phyloP scores from a whole-genome alignment of 225 moss, liverwort and hornwort genomes.

The Polytrichum commune region DNA sequence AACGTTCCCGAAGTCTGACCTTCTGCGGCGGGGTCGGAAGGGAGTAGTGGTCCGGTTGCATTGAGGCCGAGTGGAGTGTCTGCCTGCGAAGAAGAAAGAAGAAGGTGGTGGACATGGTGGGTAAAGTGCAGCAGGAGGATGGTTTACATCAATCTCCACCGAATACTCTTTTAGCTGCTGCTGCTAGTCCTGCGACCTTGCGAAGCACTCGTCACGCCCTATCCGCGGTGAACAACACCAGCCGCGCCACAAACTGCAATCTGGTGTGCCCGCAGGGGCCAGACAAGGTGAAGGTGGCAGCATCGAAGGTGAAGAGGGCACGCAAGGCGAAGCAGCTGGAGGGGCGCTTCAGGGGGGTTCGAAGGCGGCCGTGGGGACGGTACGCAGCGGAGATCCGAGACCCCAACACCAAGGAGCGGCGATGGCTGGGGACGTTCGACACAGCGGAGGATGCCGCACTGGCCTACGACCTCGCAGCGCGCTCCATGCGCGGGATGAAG shows the following conservation, averaged over 20 bases:
- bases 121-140: constrained; percentile 2
- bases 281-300: constrained; percentile 2
- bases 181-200: no score
- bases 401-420: constrained; percentile 50
- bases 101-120: neutral
- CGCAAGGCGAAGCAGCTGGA: constrained; percentile 19
- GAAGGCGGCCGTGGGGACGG: constrained; percentile 48
- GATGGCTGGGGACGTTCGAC: constrained; percentile 51
- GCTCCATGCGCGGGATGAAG: constrained; percentile 12
- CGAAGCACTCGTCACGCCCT: constrained; percentile 11
- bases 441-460: constrained; percentile 19
- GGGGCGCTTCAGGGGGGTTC: constrained; percentile 42
- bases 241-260: neutral
- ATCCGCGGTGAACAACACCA: neutral
- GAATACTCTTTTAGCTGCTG: no score
- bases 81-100: neutral
- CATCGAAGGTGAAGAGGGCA: constrained; percentile 38
- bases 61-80: no score
- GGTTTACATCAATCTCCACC: neutral
- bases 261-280: neutral
- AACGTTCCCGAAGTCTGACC: no score
- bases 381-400: constrained; percentile 52
- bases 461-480: constrained; percentile 9
- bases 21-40: no score
- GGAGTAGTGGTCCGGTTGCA: no score